phyloP scores from a whole-genome alignment of 257 asterid species.

The Primulina eburnea region DNA sequence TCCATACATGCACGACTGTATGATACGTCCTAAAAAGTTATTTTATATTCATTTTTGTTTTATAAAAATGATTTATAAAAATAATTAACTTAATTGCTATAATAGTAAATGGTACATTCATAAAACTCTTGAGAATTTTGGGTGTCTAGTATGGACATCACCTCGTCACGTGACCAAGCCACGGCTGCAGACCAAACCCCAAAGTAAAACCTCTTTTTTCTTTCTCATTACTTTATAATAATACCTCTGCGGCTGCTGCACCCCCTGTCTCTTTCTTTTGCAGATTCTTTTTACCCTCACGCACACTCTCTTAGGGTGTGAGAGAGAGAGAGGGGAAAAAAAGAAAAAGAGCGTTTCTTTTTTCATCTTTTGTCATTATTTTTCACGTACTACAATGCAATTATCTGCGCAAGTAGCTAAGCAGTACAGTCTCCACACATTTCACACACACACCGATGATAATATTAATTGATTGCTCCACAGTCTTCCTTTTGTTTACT shows the following conservation, averaged over 20 bases:
- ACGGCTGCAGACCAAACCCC: slow-evolving; percentile 50
- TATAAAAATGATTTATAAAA: too few relatives aligned
- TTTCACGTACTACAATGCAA: neutral
- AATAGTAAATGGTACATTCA: too few relatives aligned
- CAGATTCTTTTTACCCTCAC: slow-evolving; percentile 41
- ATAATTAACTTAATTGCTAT: too few relatives aligned
- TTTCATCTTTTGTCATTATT: neutral
- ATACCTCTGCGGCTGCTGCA: slow-evolving; percentile 18
- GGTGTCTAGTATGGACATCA: too few relatives aligned
- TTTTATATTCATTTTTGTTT: too few relatives aligned
- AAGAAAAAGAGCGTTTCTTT: neutral
- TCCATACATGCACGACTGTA: too few relatives aligned
- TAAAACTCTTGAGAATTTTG: too few relatives aligned
- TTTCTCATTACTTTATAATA: slow-evolving; percentile 24
- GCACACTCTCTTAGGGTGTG: neutral
- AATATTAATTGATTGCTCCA: neutral
- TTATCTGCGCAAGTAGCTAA: neutral
- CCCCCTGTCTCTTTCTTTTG: slow-evolving; percentile 30
- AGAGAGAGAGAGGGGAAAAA: neutral
- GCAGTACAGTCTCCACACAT: neutral
- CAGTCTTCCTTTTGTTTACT: slow-evolving; percentile 5
- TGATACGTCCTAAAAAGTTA: too few relatives aligned
- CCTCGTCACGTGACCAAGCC: slow-evolving; percentile 63
- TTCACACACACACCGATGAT: slow-evolving; percentile 1
- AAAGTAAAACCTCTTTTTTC: slow-evolving; percentile 27